These are phyloP conservation scores for Calonectria hongkongensis DNA, from an alignment of 2,329 filamentous ascomycete species.

Conservation along the genomic window DNA sequence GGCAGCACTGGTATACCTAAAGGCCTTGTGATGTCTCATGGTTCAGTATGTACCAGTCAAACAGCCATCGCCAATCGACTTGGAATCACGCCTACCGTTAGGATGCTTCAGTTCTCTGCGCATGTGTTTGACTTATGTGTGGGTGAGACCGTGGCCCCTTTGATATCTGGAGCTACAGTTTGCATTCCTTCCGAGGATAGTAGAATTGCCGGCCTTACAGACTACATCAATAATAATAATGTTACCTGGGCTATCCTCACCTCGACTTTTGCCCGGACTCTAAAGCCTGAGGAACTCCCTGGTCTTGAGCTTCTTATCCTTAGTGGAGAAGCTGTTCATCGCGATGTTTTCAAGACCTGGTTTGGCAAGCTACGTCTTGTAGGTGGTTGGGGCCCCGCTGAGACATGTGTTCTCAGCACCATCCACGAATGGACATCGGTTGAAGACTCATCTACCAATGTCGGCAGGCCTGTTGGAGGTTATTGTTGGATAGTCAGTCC, in stretches of 20 bases:
- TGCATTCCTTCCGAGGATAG: slow-evolving; percentile 53
- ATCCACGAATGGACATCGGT: slow-evolving; percentile 13
- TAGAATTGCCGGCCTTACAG: slow-evolving; percentile 35
- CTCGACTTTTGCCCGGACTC: slow-evolving; percentile 47
- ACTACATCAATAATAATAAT: slow-evolving; percentile 39
- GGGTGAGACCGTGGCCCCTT: slow-evolving; percentile 44
- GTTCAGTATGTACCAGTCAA: slow-evolving; percentile 34
- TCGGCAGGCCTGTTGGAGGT: slow-evolving; percentile 35
- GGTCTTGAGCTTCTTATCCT: slow-evolving; percentile 42
- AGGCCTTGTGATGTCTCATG: slow-evolving; percentile 50
- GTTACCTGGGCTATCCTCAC: slow-evolving; percentile 51
- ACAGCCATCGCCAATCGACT: slow-evolving; percentile 43
- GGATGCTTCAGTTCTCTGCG: slow-evolving; percentile 50
- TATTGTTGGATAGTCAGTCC: slow-evolving; percentile 49
- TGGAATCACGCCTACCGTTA: slow-evolving; percentile 22
- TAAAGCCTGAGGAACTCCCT: slow-evolving; percentile 41
- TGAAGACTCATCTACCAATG: slow-evolving; percentile 31
- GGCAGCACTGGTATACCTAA: slow-evolving; percentile 53
- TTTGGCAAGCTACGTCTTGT: slow-evolving; percentile 44
- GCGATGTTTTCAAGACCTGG: slow-evolving; percentile 46
- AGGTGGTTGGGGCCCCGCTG: slow-evolving; percentile 52
- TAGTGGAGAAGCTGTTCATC: slow-evolving; percentile 46
- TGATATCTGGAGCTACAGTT: slow-evolving; percentile 48
- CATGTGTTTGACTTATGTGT: slow-evolving; percentile 52
- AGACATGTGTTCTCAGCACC: slow-evolving; percentile 45